Conservation (phyloP, 2,329 filamentous ascomycete genomes). For the Colletotrichum siamense region DNA sequence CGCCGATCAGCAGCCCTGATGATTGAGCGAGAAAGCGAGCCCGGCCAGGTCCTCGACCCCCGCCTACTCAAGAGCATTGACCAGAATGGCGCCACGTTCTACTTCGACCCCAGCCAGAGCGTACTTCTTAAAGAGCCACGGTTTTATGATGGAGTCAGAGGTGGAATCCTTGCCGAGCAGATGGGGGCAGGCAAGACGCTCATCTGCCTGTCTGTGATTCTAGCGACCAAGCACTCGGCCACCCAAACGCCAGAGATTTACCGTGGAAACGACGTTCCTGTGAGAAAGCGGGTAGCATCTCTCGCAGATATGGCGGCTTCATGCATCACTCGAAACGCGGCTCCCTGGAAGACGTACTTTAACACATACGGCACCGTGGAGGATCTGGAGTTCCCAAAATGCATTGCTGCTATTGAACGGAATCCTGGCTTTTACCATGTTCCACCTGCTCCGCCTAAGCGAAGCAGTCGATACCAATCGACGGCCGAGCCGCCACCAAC, state of each 20-base stretch:
- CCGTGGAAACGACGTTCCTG: conserved; percentile 42
- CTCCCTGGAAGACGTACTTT: conserved; percentile 75
- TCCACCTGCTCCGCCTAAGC: conserved; percentile 43
- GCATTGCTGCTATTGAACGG: conserved; percentile 60
- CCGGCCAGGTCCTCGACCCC: conserved; percentile 73
- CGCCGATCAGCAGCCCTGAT: conserved; percentile 80
- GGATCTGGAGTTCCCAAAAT: conserved; percentile 58
- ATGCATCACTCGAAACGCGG: conserved; percentile 66
- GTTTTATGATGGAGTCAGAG: conserved; percentile 75
- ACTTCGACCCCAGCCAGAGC: conserved; percentile 70
- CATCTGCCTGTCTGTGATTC: conserved; percentile 79
- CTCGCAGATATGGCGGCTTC: conserved; percentile 80
- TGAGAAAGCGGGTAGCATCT: conserved; percentile 58
- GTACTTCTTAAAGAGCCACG: conserved; percentile 69
- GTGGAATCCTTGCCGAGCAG: conserved; percentile 81
- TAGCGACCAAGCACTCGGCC: conserved; percentile 75
- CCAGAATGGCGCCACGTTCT: conserved; percentile 69
- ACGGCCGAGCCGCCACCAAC: conserved; percentile 44
- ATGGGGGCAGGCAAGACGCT: conserved; percentile 89
- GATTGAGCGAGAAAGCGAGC: conserved; percentile 78
- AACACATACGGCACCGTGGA: conserved; percentile 48
- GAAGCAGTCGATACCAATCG: conserved; percentile 29
- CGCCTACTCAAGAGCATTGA: conserved; percentile 67
- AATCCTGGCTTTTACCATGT: conserved; percentile 67
- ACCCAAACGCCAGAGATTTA: conserved; percentile 70